Percentiles rank a stretch among this genome's conserved stretches.
Evolutionary conservation across 768 basidiomycete species (phyloP).

Genomic region (Psilocybe azurescens): DNA sequence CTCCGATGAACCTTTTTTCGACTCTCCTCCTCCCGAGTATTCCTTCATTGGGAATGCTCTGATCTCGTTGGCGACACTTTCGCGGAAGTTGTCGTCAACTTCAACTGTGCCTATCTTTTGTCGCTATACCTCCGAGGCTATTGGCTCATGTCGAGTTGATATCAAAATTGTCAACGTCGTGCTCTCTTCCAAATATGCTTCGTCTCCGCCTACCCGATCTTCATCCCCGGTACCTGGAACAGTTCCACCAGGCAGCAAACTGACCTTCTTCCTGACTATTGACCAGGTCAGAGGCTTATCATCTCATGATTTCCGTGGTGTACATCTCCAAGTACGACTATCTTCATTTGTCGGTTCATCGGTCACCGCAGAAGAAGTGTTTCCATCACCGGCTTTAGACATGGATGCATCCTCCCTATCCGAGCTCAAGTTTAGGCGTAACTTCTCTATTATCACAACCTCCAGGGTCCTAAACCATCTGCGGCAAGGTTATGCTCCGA

Average conservation of each 20-base stretch:
- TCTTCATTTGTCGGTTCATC: conserved; percentile 84
- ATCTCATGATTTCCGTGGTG: conserved; percentile 84
- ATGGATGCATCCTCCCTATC: conserved; percentile 73
- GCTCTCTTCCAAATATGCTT: conserved; percentile 64
- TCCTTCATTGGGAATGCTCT: conserved; percentile 92
- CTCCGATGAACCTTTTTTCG: conserved; percentile 91
- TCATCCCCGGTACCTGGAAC: conserved; percentile 75
- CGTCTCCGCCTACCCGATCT: conserved; percentile 70
- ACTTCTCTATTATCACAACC: conserved; percentile 79
- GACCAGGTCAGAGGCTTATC: conserved; percentile 90
- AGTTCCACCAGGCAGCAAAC: conserved; percentile 77
- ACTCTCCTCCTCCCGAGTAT: conserved; percentile 84
- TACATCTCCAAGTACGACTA: conserved; percentile 88
- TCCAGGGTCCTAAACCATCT: conserved; percentile 76
- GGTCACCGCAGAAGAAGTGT: conserved; percentile 78
- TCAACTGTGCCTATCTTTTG: conserved; percentile 91
- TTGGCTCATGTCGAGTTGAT: conserved; percentile 90
- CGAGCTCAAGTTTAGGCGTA: conserved; percentile 83
- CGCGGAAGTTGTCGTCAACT: conserved; percentile 73
- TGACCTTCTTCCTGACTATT: conserved; percentile 84
- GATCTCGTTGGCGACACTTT: conserved; percentile 82
- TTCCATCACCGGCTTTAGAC: conserved; percentile 76
- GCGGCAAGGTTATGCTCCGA: conserved; percentile 76
- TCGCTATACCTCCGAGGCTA: conserved; percentile 92
- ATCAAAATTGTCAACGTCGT: conserved; percentile 81